Conservation (phyloP, 768 basidiomycete genomes). For the Pisolithus orientalis region DNA sequence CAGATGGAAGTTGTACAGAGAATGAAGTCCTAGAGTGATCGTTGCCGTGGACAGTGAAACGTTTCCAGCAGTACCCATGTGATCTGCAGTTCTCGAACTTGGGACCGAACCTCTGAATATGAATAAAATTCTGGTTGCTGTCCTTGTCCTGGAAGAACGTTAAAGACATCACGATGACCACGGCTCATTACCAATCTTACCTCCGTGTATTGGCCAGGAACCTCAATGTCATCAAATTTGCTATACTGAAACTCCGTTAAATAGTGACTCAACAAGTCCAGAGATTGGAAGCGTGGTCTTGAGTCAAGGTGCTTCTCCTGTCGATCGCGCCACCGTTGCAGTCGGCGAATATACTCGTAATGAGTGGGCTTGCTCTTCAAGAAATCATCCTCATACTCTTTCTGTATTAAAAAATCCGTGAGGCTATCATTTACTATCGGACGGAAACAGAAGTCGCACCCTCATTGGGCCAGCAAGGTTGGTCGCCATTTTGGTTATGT, state of each 20-base stretch:
- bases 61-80: conserved; percentile 81
- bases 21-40: conserved; percentile 90
- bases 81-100: conserved; percentile 88
- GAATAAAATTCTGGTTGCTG: conserved; percentile 82
- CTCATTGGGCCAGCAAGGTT: conserved; percentile 54
- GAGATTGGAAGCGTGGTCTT: conserved; percentile 74
- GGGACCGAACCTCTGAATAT: conserved; percentile 85
- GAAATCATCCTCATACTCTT: conserved; percentile 90
- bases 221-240: conserved; percentile 95
- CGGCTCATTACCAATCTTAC: conserved; percentile 33
- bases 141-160: conserved; percentile 76
- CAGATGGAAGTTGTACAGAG: conserved; percentile 83
- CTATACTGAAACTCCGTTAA: conserved; percentile 96
- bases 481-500: conserved; percentile 51
- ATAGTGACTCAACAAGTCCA: conserved; percentile 87
- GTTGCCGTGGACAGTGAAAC: conserved; percentile 84
- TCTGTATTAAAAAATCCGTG: conserved; percentile 36
- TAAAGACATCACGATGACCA: conserved; percentile 1
- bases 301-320: conserved; percentile 82
- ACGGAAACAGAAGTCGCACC: conserved; percentile 32
- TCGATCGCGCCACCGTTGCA: conserved; percentile 91
- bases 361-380: conserved; percentile 69
- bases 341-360: conserved; percentile 79
- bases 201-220: conserved; percentile 98
- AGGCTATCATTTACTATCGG: background rate